These are phyloP conservation scores for Penicillium mononematosum DNA, from an alignment of 495 filamentous ascomycete species.

Conservation along the genomic window DNA sequence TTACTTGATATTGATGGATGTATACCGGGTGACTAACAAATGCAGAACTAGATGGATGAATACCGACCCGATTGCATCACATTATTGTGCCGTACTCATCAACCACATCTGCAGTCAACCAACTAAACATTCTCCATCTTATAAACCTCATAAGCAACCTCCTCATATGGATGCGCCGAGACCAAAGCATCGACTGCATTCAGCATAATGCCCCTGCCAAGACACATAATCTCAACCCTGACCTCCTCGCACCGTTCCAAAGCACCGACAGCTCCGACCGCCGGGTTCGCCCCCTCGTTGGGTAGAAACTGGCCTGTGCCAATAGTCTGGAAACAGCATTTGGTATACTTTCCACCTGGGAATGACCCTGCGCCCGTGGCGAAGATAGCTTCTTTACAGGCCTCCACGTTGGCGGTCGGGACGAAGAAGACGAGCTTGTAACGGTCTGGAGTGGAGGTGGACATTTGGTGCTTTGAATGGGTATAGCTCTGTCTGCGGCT, in stretches of 20 bases:
- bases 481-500: background rate
- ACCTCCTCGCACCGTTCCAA: constrained; percentile 53
- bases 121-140: constrained; percentile 67
- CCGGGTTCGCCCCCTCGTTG: constrained; percentile 37
- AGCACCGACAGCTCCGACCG: constrained; percentile 38
- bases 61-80: background rate
- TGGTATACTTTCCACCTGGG: constrained; percentile 44
- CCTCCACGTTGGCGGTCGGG: constrained; percentile 38
- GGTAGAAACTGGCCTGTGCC: constrained; percentile 47
- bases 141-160: constrained; percentile 71
- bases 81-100: background rate
- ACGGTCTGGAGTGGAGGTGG: constrained; percentile 29
- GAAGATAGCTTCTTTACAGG: constrained; percentile 50
- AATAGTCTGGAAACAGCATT: constrained; percentile 40
- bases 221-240: constrained; percentile 53
- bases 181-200: constrained; percentile 43
- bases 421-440: constrained; percentile 54
- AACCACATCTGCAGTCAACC: background rate
- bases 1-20: background rate
- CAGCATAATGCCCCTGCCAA: constrained; percentile 47
- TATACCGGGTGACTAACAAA: background rate
- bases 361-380: constrained; percentile 44
- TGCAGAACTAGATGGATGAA: background rate
- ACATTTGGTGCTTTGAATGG: constrained; percentile 1
- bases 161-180: constrained; percentile 77